Evolutionary conservation across 2,329 filamentous ascomycete genomes (phyloP), one percentile per base, ranked within the genome.

Genomic region (Periconia digitata): DNA sequence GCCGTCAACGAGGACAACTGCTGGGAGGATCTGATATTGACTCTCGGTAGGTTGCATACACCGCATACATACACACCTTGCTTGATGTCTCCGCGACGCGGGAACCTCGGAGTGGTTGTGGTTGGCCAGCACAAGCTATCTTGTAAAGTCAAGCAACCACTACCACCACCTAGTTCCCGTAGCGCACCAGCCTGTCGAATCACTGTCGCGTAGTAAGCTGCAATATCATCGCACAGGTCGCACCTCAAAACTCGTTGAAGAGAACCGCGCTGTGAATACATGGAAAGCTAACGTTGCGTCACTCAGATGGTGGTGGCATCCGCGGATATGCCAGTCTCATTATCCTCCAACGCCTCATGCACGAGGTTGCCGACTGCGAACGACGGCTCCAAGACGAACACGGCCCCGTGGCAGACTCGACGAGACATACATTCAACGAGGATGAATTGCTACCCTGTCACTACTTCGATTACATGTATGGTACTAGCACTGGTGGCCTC

Each of bases 381-480:
- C 58, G 63, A 45, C 67, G 64, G 43, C 41, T 77, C 23, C 71
- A 76, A 46, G 60, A 66, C 24, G 66, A 74, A 85, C 66, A 71
- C 37, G 65, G 69, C 5, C 67, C 67, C 3, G 63, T 70, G 3
- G 39, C 53, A 7, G 62, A 54, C 23, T 63, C 57, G 40, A 43
- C 46, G 43, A 61, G 59, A 23, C 50, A 42, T 40, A 63, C 62
- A 3, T 72, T 72, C 48, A 61, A 67, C 40, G 72, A 75, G 50
- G 66, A 74, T 40, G 70, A 76, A 38, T 67, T 79, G 1, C 60
- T 77, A 10, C 77, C 76, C 47, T 78, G 75, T 49, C 74, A 79
- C 51, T 79, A 79, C 59, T 80, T 80, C 60, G 77, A 80, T 53
- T 76, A 77, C 63, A 79, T 79, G 69, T 79, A 77, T 46, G 77